Percentiles rank a stretch among this genome's conserved stretches.
phyloP scores from a whole-genome alignment of 345 rosid genomes.

The Syzygium jambos region DNA sequence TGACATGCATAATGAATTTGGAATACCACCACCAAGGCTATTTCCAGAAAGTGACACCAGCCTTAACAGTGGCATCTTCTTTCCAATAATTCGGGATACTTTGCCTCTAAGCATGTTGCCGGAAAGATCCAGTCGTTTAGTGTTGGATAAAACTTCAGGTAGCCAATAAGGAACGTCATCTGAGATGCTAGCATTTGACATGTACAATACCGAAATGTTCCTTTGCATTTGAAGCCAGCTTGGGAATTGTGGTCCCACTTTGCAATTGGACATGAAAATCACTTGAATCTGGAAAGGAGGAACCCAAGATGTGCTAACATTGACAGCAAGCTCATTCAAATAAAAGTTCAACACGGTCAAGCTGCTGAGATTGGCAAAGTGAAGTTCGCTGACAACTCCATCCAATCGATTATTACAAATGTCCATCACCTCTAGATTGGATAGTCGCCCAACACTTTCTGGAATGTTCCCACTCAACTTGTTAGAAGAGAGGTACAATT shows the following conservation, averaged over 20 bases:
- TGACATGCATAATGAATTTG: neutral
- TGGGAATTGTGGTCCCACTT: neutral
- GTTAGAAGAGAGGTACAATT: constrained; percentile 4
- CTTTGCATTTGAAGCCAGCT: neutral
- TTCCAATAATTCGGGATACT: neutral
- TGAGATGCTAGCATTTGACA: neutral
- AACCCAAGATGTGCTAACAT: neutral
- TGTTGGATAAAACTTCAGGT: neutral
- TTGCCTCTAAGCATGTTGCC: neutral
- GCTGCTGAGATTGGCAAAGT: constrained; percentile 11
- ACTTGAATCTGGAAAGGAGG: neutral
- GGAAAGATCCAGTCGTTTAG: fast-evolving
- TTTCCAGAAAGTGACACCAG: neutral
- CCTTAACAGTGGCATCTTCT: neutral
- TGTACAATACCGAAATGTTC: neutral
- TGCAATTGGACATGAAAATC: neutral
- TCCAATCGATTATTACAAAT: neutral
- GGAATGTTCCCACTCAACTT: constrained; percentile 5
- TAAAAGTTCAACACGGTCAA: neutral
- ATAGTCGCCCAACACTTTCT: neutral
- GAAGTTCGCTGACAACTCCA: constrained; percentile 10
- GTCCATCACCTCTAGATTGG: neutral
- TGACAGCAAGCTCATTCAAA: neutral
- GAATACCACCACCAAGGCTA: neutral
- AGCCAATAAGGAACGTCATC: neutral